A percentile compares a stretch with the other conserved stretches of the same genome.
phyloP scores from a whole-genome alignment of 768 basidiomycete genomes.

The Chalciporus pseudorubinellus region DNA sequence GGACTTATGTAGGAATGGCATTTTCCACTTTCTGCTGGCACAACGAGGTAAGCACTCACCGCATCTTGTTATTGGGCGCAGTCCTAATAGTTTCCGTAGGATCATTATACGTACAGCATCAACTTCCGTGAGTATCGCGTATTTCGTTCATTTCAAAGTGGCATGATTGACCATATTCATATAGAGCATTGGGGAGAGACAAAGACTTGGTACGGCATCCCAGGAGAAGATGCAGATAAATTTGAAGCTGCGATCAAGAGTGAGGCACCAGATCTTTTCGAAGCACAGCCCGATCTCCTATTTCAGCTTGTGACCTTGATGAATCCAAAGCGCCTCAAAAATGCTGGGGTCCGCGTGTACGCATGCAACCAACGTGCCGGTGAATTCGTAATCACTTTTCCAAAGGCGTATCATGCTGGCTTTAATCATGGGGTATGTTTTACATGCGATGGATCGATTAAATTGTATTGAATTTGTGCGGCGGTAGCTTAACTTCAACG shows the following conservation, averaged over 20 bases:
- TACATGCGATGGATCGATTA: slow-evolving; percentile 26
- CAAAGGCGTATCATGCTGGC: slow-evolving; percentile 96
- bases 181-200: slow-evolving; percentile 99
- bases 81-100: slow-evolving; percentile 45
- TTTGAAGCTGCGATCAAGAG: slow-evolving; percentile 94
- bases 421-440: slow-evolving; percentile 94
- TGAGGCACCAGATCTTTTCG: slow-evolving; percentile 97
- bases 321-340: slow-evolving; percentile 84
- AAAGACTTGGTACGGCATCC: slow-evolving; percentile 99
- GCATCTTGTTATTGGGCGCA: slow-evolving; percentile 18
- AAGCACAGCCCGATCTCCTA: slow-evolving; percentile 93
- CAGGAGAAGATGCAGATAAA: slow-evolving; percentile 91
- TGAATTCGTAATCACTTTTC: slow-evolving; percentile 97
- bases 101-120: slow-evolving; percentile 97
- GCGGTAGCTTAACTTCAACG: slow-evolving; percentile 91
- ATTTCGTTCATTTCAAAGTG: slow-evolving; percentile 17
- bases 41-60: slow-evolving; percentile 68
- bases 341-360: slow-evolving; percentile 88
- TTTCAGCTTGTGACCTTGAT: slow-evolving; percentile 98
- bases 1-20: slow-evolving; percentile 99
- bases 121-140: slow-evolving; percentile 71
- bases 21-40: slow-evolving; percentile 99
- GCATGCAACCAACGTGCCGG: slow-evolving; percentile 96
- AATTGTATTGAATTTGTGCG: slow-evolving; percentile 24
- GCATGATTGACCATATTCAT: slow-evolving; percentile 26